Conservation (phyloP, 1,284 basidiomycete genomes). For the Taiwanofungus camphoratus region DNA sequence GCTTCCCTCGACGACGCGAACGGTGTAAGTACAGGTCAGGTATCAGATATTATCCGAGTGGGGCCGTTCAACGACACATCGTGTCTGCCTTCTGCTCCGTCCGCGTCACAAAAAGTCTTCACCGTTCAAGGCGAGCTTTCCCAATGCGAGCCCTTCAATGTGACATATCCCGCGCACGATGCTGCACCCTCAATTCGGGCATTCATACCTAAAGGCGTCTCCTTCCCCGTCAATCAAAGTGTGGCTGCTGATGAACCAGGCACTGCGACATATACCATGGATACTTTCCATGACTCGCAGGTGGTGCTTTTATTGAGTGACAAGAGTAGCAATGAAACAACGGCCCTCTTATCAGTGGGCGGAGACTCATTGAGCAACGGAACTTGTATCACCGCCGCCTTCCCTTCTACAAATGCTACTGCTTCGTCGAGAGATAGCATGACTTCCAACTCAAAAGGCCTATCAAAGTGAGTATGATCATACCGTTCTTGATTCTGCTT, state of each 20-base stretch:
- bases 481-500: not conserved
- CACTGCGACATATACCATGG: constrained; percentile 41
- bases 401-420: not conserved
- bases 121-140: constrained; percentile 25
- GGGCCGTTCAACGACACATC: constrained; percentile 34
- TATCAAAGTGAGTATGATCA: constrained; percentile 20
- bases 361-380: constrained; percentile 25
- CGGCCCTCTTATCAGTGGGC: constrained; percentile 24
- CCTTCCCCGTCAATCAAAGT: constrained; percentile 34
- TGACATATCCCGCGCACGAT: constrained; percentile 36
- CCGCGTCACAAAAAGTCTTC: constrained; percentile 15
- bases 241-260: constrained; percentile 24
- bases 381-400: constrained; percentile 22
- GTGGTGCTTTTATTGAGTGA: constrained; percentile 36
- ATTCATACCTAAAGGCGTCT: constrained; percentile 38
- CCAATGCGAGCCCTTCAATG: constrained; percentile 47
- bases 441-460: constrained; percentile 2
- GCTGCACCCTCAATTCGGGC: constrained; percentile 37
- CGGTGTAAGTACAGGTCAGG: constrained; percentile 33
- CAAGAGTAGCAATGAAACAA: constrained; percentile 22
- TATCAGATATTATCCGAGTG: constrained; percentile 47
- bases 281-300: constrained; percentile 31
- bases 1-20: constrained; percentile 46
- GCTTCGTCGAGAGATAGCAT: constrained; percentile 6
- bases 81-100: constrained; percentile 32